These are phyloP conservation scores for Suillus tomentosus DNA, from an alignment of 768 basidiomycete genomes.

Conservation along the genomic window DNA sequence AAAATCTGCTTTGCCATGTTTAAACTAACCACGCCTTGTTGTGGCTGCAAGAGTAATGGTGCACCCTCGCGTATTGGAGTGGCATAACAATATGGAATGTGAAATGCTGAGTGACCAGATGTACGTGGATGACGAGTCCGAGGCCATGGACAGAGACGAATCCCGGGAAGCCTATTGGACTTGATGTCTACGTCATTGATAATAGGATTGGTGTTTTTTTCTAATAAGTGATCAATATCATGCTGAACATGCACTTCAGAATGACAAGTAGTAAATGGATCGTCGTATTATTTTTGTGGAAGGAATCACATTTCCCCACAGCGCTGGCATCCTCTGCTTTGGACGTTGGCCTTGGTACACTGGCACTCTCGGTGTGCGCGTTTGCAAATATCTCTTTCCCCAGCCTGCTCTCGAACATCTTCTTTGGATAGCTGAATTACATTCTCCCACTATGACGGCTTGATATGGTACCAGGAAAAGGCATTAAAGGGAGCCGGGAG, in stretches of 20 bases:
- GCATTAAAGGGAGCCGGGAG: neutral
- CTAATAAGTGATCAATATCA: neutral
- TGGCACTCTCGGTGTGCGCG: neutral
- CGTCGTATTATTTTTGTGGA: neutral
- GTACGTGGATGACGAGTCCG: slow-evolving; percentile 23
- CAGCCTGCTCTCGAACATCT: neutral
- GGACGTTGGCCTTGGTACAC: neutral
- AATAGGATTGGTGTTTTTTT: neutral
- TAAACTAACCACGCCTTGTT: slow-evolving; percentile 10
- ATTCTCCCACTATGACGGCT: neutral
- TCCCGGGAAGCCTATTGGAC: slow-evolving; percentile 35
- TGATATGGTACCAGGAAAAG: neutral
- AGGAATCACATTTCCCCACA: slow-evolving; percentile 25
- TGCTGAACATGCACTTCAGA: neutral
- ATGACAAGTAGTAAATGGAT: neutral
- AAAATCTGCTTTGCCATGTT: neutral
- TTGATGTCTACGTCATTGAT: slow-evolving; percentile 1
- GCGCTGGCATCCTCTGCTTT: neutral
- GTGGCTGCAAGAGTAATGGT: slow-evolving; percentile 52
- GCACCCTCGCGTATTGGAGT: slow-evolving; percentile 62
- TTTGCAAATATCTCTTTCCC: neutral
- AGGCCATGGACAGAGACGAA: slow-evolving; percentile 42
- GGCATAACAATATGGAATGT: slow-evolving; percentile 44
- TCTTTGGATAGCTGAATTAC: neutral
- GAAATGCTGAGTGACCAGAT: slow-evolving; percentile 13